Base-by-base conservation (phyloP, 2,329 filamentous ascomycete species). In the Hyphodiscus sp. region DNA sequence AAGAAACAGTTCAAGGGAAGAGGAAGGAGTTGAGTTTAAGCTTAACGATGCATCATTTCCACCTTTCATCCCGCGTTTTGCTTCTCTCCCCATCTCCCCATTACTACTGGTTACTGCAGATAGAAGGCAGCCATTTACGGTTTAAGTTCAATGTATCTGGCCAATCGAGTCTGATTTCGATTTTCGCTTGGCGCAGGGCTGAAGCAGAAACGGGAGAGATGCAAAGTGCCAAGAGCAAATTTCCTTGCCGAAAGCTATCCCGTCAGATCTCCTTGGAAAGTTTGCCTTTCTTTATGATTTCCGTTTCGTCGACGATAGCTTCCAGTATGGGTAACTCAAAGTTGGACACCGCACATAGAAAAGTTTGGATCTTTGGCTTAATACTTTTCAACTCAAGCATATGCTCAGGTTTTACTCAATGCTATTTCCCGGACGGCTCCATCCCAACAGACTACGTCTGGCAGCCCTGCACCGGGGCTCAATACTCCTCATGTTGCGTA, bases 351-450 rank as follows among this genome's bases (percentile, higher is more conserved):
- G 16, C 11, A n/a, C 11, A 38, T 38, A 15, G 5, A 5, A 2
- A 6, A 2, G 33, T 38, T n/a, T 38, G 33, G 33, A 15, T 15
- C 16, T 38, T 38, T n/a, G 16, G 11, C 2, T 38, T 38, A 38
- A n/a, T n/a, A 6, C 33, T 38, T 38, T 10, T 38, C 33, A 13
- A 38, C 16, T 13, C 11, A n/a, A 38, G 33, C 33, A 13, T 2
- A 13, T 2, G 11, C 11, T 13, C 11, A 38, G 56, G 48, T 23
- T 57, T 55, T 20, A 41, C 20, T 18, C 56, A 58, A 26, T 59
- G 58, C 33, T 61, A 59, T 55, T 61, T 57, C 26, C 57, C 58
- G 2, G 56, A 61, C 48, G 58, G 58, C 11, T 58, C 56, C 18
- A 58, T 61, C 16, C 58, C 58, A 5, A 54, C 44, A 6, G 58